Evolutionary conservation across 345 rosid species (phyloP).

Genomic region (Gossypium bickii): DNA sequence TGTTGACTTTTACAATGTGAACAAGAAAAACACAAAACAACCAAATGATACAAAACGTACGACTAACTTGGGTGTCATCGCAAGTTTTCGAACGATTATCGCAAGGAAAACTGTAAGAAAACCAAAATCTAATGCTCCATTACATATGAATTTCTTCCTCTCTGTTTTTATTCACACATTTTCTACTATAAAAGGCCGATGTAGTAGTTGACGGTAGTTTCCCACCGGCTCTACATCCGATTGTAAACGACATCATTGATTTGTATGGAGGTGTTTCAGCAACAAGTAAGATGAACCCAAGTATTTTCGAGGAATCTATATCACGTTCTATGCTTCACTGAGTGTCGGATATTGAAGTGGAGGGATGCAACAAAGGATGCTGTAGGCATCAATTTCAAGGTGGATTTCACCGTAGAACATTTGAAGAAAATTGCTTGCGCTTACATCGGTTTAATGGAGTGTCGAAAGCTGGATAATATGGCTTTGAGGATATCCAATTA

Average conservation of each 20-base stretch:
- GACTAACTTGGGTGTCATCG: too few species aligned
- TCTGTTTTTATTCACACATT: too few species aligned
- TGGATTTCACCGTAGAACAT: not conserved
- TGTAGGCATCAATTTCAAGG: not conserved
- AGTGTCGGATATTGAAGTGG: not conserved
- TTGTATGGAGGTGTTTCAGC: not conserved
- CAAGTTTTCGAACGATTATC: too few species aligned
- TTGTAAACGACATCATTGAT: not conserved
- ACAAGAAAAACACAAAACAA: too few species aligned
- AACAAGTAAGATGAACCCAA: not conserved
- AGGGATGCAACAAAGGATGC: constrained; percentile 14
- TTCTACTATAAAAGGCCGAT: too few species aligned
- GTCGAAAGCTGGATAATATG: not conserved
- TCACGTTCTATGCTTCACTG: not conserved
- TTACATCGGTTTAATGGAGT: not conserved
- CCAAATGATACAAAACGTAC: too few species aligned
- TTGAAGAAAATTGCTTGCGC: not conserved
- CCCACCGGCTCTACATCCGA: not conserved
- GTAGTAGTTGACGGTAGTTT: not conserved
- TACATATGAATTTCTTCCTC: too few species aligned
- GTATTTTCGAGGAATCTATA: not conserved
- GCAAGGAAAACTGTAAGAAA: too few species aligned
- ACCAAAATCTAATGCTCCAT: too few species aligned
- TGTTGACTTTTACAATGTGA: too few species aligned
- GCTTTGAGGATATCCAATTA: not conserved